Percentiles rank a stretch among this genome's conserved stretches.
phyloP scores from a whole-genome alignment of 345 rosid species.

The Carallia brachiata region DNA sequence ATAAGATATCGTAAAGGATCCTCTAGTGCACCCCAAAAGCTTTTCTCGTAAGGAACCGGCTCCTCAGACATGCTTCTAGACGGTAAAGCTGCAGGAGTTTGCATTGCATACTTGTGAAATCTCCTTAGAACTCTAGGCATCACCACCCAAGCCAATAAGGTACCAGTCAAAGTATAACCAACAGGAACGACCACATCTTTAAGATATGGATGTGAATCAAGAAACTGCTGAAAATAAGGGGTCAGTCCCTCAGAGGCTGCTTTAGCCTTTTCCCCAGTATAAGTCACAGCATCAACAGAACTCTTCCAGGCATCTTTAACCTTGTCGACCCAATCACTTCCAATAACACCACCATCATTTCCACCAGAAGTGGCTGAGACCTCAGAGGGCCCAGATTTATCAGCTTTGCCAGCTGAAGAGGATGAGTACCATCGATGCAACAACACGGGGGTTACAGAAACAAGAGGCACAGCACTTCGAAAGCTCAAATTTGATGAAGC shows the following conservation, averaged over 20 bases:
- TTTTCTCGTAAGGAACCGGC: conserved; percentile 68
- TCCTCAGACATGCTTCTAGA: conserved; percentile 35
- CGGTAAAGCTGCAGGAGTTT: conserved; percentile 52
- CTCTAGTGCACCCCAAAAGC: conserved; percentile 89
- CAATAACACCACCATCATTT: conserved; percentile 29
- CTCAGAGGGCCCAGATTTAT: conserved; percentile 23
- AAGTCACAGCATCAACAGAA: conserved; percentile 41
- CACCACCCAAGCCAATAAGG: conserved; percentile 78
- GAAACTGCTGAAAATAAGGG: conserved; percentile 55
- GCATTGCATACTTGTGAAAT: conserved; percentile 58
- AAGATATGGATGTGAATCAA: conserved; percentile 67
- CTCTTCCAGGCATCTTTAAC: conserved; percentile 54
- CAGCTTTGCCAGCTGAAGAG: conserved; percentile 49
- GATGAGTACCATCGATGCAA: conserved; percentile 33
- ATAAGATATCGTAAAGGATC: conserved; percentile 77
- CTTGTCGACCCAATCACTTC: conserved; percentile 54
- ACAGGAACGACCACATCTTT: conserved; percentile 60
- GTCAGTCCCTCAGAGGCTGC: conserved; percentile 52
- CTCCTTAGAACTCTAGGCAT: conserved; percentile 79
- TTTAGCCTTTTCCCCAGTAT: conserved; percentile 56
- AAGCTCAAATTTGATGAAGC: conserved; percentile 16
- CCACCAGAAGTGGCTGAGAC: conserved; percentile 40
- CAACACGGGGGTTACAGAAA: conserved; percentile 31
- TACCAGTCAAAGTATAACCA: conserved; percentile 49
- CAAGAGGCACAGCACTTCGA: conserved; percentile 24